Base-by-base conservation (phyloP, 257 asterid species). In the Datura wrightii region DNA sequence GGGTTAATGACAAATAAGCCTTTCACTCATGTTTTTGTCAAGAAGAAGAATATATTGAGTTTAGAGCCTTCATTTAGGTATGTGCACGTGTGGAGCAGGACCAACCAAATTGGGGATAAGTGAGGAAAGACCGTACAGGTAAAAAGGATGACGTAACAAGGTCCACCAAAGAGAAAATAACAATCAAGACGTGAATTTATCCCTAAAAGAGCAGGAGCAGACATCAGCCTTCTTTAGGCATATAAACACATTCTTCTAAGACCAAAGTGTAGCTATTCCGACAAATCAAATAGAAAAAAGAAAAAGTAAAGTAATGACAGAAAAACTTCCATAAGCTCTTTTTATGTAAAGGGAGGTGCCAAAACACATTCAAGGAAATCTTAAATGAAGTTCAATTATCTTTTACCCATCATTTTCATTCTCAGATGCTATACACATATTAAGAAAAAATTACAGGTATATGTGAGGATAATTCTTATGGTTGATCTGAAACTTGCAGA, bases 211-310 rank as follows among this genome's bases (percentile, higher is more conserved):
- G 63, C 48, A 78, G 34, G 48, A 52, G 48, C 48, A 52, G 48
- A 52, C 82, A 78, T 78, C 82, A 52, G 65, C 65, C 41, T 78
- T 78, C 82, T 78, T 78, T 78, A 52, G 65, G 34, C 34, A 52
- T 34, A 53, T 34, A 78, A 16, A 78, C 52, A 4, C 63, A 78
- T 78, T 31, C 34, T 52, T 52, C 63, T 52, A 52, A 2, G 50
- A 52, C 82, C 65, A 52, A 78, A 52, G 31, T 14, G 63, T 34
- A 78, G 48, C 8, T 78, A 78, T 14, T 48, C 65, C 19, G 11
- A 78, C 34, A 78, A 52, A 14, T 34, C 82, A 78, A 78, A 78
- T 52, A 15, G 46, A 78, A 52, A 4, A 76, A 31, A 58, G 59
- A 52, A 78, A 15, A 50, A 36, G 34, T 8, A 1, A 52, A 16